Conservation (phyloP, 495 filamentous ascomycete species). For the Tuber microsphaerosporum region DNA sequence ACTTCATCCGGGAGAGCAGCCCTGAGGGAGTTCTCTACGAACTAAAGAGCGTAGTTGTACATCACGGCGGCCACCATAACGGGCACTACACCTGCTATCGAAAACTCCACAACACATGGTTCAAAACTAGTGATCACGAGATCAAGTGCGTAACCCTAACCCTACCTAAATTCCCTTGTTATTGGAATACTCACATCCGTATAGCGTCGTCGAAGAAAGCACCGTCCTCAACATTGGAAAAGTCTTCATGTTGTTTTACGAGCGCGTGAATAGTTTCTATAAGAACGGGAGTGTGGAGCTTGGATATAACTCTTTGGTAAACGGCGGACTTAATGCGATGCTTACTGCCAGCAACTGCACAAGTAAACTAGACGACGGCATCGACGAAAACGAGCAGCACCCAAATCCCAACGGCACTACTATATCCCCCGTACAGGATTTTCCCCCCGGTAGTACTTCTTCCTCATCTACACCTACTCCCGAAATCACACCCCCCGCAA, state of each 20-base stretch:
- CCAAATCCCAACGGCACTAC: background rate
- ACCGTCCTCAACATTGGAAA: slow-evolving; percentile 70
- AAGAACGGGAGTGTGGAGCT: background rate
- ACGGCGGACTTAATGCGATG: background rate
- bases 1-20: slow-evolving; percentile 60
- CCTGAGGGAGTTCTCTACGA: slow-evolving; percentile 58
- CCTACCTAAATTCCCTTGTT: background rate
- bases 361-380: background rate
- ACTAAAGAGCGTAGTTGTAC: slow-evolving; percentile 76
- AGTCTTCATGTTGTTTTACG: slow-evolving; percentile 97
- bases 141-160: slow-evolving; percentile 55
- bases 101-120: slow-evolving; percentile 50
- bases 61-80: slow-evolving; percentile 85
- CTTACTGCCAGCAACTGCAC: background rate
- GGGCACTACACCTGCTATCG: slow-evolving; percentile 93
- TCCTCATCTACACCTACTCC: background rate
- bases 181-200: background rate
- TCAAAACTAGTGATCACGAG: slow-evolving; percentile 50
- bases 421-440: background rate
- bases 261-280: slow-evolving; percentile 43
- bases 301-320: background rate
- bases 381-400: background rate
- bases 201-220: slow-evolving; percentile 48
- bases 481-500: background rate
- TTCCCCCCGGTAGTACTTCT: background rate